Percentiles rank a stretch among this genome's conserved stretches.
These are phyloP conservation scores for Nitzschia putrida DNA, from an alignment of 108 stramenopile genomes.

Conservation along the genomic window DNA sequence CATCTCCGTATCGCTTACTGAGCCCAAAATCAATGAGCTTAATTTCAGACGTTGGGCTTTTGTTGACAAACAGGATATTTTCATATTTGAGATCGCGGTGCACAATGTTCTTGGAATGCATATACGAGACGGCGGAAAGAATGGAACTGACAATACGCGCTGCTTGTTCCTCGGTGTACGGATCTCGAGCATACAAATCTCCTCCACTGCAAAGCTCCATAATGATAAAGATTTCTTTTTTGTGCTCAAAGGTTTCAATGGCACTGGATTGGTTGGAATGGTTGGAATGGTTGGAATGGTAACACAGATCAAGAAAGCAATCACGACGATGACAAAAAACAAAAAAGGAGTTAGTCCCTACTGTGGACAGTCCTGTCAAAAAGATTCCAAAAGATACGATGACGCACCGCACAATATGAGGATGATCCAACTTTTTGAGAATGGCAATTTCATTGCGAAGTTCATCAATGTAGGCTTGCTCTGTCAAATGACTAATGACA, in stretches of 20 bases:
- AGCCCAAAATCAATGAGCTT: constrained; percentile 92
- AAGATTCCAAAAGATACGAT: neutral
- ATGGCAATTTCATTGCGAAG: constrained; percentile 82
- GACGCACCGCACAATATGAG: constrained; percentile 77
- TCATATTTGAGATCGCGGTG: constrained; percentile 45
- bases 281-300: too few species aligned
- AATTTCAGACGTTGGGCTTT: constrained; percentile 40
- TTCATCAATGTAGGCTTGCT: constrained; percentile 36
- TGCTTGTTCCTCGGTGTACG: constrained; percentile 81
- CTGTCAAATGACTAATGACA: constrained; percentile 51
- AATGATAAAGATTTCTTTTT: constrained; percentile 66
- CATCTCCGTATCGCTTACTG: neutral
- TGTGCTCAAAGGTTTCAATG: constrained; percentile 78
- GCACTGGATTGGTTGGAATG: constrained; percentile 19
- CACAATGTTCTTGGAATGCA: constrained; percentile 51
- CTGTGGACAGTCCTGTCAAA: neutral
- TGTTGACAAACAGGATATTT: constrained; percentile 43
- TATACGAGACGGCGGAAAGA: constrained; percentile 54
- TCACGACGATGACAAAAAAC: neutral
- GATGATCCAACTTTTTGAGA: constrained; percentile 83
- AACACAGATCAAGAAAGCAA: too few species aligned
- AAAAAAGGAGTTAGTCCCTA: neutral
- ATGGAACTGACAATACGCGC: constrained; percentile 58
- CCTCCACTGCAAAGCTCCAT: constrained; percentile 86
- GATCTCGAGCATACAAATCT: constrained; percentile 79